These are phyloP conservation scores for Uncinocarpus reesii DNA, from an alignment of 2,329 filamentous ascomycete genomes.

Conservation along the genomic window DNA sequence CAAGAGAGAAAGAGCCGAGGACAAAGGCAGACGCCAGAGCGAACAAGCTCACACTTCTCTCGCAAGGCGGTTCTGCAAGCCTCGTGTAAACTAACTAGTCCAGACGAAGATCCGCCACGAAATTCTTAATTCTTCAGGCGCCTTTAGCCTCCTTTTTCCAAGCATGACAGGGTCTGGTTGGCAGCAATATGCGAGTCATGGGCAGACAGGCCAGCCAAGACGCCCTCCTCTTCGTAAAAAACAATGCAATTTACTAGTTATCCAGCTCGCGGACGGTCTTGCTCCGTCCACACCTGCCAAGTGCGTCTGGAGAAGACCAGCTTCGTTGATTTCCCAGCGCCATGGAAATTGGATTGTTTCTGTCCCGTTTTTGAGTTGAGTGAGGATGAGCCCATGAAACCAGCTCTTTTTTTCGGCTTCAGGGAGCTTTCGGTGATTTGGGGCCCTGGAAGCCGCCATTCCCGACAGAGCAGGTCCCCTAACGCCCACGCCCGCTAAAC, in stretches of 20 bases:
- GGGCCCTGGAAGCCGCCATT: slow-evolving; percentile 1
- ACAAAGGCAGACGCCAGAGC: too few relatives aligned
- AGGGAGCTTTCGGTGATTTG: too few relatives aligned
- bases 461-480: slow-evolving; percentile 2
- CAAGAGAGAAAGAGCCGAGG: too few relatives aligned
- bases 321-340: too few relatives aligned
- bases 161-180: slow-evolving; percentile 1
- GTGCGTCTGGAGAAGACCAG: too few relatives aligned
- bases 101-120: slow-evolving; percentile 6
- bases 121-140: neutral
- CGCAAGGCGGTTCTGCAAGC: too few relatives aligned
- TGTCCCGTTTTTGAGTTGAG: too few relatives aligned
- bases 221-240: neutral
- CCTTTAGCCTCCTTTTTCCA: neutral
- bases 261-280: neutral
- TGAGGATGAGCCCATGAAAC: neutral
- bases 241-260: too few relatives aligned
- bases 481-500: neutral
- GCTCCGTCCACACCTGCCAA: neutral
- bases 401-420: neutral
- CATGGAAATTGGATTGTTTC: too few relatives aligned
- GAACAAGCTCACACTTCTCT: too few relatives aligned
- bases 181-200: neutral
- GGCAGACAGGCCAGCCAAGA: neutral
- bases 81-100: neutral